Evolutionary conservation across 2,329 filamentous ascomycete species (phyloP).

Genomic region (Tolypocladium tropicale): DNA sequence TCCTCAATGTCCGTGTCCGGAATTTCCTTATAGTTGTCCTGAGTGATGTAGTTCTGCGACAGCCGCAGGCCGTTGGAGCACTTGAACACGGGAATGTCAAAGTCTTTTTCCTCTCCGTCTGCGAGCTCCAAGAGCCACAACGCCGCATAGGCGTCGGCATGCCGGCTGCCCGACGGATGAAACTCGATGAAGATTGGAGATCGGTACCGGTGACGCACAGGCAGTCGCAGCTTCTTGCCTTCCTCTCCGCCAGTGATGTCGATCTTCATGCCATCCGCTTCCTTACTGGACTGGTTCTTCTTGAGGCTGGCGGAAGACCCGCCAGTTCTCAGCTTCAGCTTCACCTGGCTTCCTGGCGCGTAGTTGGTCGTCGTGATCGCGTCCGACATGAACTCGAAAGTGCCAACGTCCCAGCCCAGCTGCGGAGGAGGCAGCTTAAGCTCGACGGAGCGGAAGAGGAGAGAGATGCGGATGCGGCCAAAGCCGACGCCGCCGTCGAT

Average conservation of each 20-base stretch:
- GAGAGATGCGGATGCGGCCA: slow-evolving; percentile 75
- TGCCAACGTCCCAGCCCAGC: slow-evolving; percentile 90
- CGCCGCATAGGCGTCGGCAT: slow-evolving; percentile 63
- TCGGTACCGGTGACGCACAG: slow-evolving; percentile 82
- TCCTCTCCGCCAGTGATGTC: slow-evolving; percentile 34
- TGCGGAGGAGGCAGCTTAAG: slow-evolving; percentile 74
- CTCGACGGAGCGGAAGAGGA: slow-evolving; percentile 85
- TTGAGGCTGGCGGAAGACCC: slow-evolving; percentile 67
- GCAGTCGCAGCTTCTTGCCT: slow-evolving; percentile 53
- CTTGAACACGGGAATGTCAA: slow-evolving; percentile 86
- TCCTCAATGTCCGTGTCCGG: slow-evolving; percentile 70
- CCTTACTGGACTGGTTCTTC: slow-evolving; percentile 49
- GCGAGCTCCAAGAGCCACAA: slow-evolving; percentile 80
- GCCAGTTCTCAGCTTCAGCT: slow-evolving; percentile 72
- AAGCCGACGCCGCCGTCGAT: slow-evolving; percentile 90
- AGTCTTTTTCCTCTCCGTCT: slow-evolving; percentile 66
- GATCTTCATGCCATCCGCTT: slow-evolving; percentile 42
- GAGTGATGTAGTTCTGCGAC: slow-evolving; percentile 86
- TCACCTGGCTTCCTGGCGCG: slow-evolving; percentile 54
- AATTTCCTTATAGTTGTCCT: slow-evolving; percentile 58
- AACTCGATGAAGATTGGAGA: slow-evolving; percentile 88
- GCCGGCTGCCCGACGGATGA: slow-evolving; percentile 56
- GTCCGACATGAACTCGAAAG: slow-evolving; percentile 75
- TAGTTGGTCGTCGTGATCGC: slow-evolving; percentile 57
- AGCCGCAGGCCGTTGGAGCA: slow-evolving; percentile 66